Base-by-base conservation (phyloP, 176 grass and related monocot genomes). In the Lolium multiflorum region DNA sequence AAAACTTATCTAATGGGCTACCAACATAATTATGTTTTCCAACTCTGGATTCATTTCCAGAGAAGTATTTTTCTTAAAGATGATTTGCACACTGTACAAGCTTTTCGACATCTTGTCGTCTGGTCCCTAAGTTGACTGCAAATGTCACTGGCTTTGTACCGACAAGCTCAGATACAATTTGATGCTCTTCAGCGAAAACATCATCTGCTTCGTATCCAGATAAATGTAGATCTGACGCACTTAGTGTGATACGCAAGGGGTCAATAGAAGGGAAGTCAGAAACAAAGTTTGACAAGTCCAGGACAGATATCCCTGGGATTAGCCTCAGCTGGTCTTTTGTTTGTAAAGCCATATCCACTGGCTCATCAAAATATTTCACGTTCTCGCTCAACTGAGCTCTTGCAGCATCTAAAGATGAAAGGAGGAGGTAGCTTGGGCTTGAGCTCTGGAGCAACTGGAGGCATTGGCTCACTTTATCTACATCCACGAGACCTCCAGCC, bases 41-140 rank as follows among this genome's bases (percentile, higher is more conserved):
- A 74, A 7, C 60, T 49, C 64, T 83, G 37, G 31, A 57, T 44
- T 71, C 71, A 38, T 83, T 85, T 74, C 31, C 71, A 69, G 35
- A 62, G 28, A 85, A 83, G 84, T 87, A 89, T 61, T 92, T 90
- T 57, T 77, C 80, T 47, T 85, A 93, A 2, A 98, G 83, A 71
- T 79, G 71, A 18, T 93, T 85, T 71, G 88, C 55, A 54, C 77
- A 84, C n/a, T 37, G 65, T 80, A 90, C 89, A 87, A 95, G 93
- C 46, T 80, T 98, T 10, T 91, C 47, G 49, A 82, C 62, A 68
- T 98, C 93, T 43, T 90, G 83, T 75, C 60, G 0, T 38, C 70
- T 85, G 76, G 91, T 98, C 28, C 95, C 91, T 83, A 95, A 39
- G 85, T 93, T 98, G 47, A 98, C 55, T 47, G 88, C 93, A 83